Conservation (phyloP, 768 basidiomycete genomes). For the Agaricus sinodeliciosus region DNA sequence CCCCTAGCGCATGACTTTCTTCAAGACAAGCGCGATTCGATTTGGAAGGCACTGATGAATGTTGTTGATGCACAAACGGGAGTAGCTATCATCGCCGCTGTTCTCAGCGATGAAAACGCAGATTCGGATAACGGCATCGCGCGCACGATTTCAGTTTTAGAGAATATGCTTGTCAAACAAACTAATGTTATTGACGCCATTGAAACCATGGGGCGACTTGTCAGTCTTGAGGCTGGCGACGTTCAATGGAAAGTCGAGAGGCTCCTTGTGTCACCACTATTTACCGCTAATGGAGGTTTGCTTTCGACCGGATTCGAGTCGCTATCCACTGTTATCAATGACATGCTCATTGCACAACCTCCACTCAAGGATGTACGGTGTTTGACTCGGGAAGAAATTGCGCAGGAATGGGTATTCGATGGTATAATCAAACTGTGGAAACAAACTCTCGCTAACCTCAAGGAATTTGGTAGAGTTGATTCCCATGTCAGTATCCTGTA, state of each 20-base stretch:
- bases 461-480: conserved; percentile 35
- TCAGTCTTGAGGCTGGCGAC: conserved; percentile 23
- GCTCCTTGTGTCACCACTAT: conserved; percentile 19
- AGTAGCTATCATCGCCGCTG: conserved; percentile 45
- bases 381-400: conserved; percentile 53
- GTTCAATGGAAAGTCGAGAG: conserved; percentile 34
- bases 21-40: conserved; percentile 27
- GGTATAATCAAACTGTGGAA: conserved; percentile 50
- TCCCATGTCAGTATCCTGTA: conserved; percentile 41
- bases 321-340: conserved; percentile 5
- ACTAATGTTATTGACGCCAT: conserved; percentile 47
- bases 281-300: conserved; percentile 19
- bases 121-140: conserved; percentile 35
- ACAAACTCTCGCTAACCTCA: conserved; percentile 34
- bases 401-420: conserved; percentile 43
- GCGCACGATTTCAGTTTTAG: conserved; percentile 43
- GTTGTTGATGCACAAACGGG: conserved; percentile 48
- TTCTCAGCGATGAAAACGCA: conserved; percentile 29
- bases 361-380: conserved; percentile 45
- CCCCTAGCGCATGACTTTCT: conserved; percentile 8
- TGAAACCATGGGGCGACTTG: conserved; percentile 38
- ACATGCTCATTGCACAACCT: conserved; percentile 37
- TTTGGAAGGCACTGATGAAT: conserved; percentile 43
- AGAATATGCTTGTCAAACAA: conserved; percentile 48
- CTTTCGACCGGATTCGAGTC: conserved; percentile 19